Base-by-base conservation (phyloP, 75 land plant species). In the Sequoia sempervirens region DNA sequence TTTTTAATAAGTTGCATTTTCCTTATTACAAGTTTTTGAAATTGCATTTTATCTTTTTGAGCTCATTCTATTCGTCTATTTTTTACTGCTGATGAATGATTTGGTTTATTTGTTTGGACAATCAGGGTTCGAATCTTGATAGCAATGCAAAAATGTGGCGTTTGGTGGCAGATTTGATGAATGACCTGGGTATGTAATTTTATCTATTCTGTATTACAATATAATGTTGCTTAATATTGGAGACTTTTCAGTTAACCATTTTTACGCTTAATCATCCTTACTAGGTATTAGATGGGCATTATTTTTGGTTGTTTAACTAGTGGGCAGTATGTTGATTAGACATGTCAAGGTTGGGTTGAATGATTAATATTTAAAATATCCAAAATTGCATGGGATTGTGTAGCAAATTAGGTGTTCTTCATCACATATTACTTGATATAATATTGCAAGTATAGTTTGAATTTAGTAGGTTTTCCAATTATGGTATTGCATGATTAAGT, bases 71-170 rank as follows among this genome's bases (percentile, higher is more conserved):
- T 18, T 26, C 3, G 18, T 84, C 66, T 10, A 20, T 26, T 84
- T 30, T 58, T 84, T 17, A 46, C 34, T 32, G 37, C 37, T 53
- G 34, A 34, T 53, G 26, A 43, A 75, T 81, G 69, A 46, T 14
- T 13, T 18, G 76, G n/a, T 10, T 37, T 84, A 72, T 18, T 87
- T 70, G 46, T 43, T 45, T 78, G 15, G 80, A 78, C 46, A 47
- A 78, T 26, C 85, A 97, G 99, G 99, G 99, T 36, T 91, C 96
- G 32, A 95, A 95, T 82, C 93, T 97, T 84, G 99, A 97, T 79
- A 91, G 92, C 87, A 91, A 94, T 91, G 98, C 99, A 28, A 97
- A 97, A 92, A 97, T 93, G 91, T 97, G 99, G 99, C 99, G 99
- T 73, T 87, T 97, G 83, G 93, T 95, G 85, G 99, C 99, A 85